Conservation (phyloP, 768 basidiomycete genomes). For the Phylloporus sp. region DNA sequence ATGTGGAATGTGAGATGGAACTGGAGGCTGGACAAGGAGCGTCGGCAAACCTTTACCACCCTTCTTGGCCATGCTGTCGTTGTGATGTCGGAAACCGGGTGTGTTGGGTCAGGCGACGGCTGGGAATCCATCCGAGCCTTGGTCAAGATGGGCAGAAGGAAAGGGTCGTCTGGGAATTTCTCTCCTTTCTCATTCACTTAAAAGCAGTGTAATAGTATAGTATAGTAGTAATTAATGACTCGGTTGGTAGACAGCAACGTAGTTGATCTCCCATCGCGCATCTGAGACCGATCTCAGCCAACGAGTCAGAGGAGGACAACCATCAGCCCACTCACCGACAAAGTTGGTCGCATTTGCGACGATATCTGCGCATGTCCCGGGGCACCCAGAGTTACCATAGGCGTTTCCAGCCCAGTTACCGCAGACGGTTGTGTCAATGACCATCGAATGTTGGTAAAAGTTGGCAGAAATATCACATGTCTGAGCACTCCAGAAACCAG, state of each 20-base stretch:
- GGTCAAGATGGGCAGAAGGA: conserved; percentile 27
- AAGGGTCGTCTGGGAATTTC: conserved; percentile 27
- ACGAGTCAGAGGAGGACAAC: no score
- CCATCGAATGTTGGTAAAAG: conserved; percentile 51
- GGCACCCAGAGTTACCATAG: conserved; percentile 31
- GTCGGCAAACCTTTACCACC: conserved; percentile 44
- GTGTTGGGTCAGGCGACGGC: conserved; percentile 31
- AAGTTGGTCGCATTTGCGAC: conserved; percentile 60
- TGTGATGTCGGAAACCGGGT: conserved; percentile 52
- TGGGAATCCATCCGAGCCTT: conserved; percentile 33
- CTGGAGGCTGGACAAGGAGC: not conserved
- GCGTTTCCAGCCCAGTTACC: conserved; percentile 28
- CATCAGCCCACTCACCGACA: conserved; percentile 28
- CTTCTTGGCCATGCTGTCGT: conserved; percentile 48
- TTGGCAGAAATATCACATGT: conserved; percentile 47
- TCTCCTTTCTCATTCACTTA: conserved; percentile 23
- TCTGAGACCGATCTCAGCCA: conserved; percentile 30
- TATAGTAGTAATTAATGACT: no score
- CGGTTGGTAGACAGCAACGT: conserved; percentile 48
- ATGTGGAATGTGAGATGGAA: conserved; percentile 10
- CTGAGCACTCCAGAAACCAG: conserved; percentile 46
- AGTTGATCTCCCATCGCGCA: conserved; percentile 56
- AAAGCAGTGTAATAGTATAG: no score
- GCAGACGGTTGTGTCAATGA: conserved; percentile 37
- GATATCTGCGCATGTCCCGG: conserved; percentile 42